Evolutionary conservation across 306 rosid genomes (phyloP).

Genomic region (Lathyrus aphaca): DNA sequence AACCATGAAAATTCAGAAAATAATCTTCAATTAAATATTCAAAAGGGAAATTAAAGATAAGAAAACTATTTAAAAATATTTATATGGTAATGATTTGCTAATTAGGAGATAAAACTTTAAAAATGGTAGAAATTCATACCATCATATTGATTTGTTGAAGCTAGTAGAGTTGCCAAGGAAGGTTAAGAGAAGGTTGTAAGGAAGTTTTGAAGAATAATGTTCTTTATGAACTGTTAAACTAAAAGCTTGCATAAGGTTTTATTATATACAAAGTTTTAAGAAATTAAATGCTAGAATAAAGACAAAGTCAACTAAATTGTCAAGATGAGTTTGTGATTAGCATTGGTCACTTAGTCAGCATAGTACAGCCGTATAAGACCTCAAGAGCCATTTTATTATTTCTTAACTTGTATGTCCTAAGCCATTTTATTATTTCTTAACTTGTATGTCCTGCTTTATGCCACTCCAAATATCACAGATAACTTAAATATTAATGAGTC

Average conservation of each 20-base stretch:
- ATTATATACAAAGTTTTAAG: slow-evolving; percentile 12
- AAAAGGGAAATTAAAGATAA: neutral
- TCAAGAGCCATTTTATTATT: slow-evolving; percentile 19
- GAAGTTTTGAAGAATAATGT: neutral
- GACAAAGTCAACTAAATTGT: slow-evolving; percentile 32
- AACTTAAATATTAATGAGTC: neutral
- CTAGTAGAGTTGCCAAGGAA: neutral
- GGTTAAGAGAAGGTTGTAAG: neutral
- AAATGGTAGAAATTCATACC: slow-evolving; percentile 30
- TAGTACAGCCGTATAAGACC: slow-evolving; percentile 15
- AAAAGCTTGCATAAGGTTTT: neutral
- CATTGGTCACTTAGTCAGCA: slow-evolving; percentile 30
- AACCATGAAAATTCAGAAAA: slow-evolving; percentile 13
- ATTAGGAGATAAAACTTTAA: neutral
- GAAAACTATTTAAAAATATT: neutral
- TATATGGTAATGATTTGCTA: neutral
- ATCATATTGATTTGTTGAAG: slow-evolving; percentile 40
- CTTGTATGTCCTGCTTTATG: neutral
- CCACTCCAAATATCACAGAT: neutral
- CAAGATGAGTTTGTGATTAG: neutral
- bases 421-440: slow-evolving; percentile 23
- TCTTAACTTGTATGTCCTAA: slow-evolving; percentile 18
- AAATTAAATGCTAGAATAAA: neutral
- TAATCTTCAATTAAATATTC: neutral
- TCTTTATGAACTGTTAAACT: slow-evolving; percentile 1